Percentiles rank a stretch among this genome's conserved stretches.
Conservation (phyloP, 805 yeast species). For the Yarrowia sp. region DNA sequence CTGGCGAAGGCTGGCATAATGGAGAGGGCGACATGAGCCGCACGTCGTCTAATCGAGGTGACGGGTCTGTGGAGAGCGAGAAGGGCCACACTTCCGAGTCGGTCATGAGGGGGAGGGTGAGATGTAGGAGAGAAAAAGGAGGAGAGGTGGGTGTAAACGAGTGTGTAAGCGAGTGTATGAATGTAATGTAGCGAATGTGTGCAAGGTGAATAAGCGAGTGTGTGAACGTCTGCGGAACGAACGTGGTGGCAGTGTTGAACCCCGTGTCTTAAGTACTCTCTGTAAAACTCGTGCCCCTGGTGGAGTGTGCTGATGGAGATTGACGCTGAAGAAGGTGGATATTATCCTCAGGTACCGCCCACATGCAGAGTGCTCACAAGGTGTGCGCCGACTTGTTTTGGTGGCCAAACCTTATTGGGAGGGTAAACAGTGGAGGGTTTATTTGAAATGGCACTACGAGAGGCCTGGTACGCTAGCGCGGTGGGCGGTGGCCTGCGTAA, state of each 20-base stretch:
- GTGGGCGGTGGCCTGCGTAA: too few species aligned
- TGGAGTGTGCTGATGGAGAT: neutral
- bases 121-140: neutral
- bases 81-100: slow-evolving; percentile 37
- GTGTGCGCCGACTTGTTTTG: slow-evolving; percentile 35
- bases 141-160: too few species aligned
- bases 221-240: too few species aligned
- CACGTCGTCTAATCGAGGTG: slow-evolving; percentile 28
- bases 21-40: slow-evolving; percentile 27
- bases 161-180: too few species aligned
- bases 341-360: slow-evolving; percentile 21
- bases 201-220: too few species aligned
- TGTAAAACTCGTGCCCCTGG: too few species aligned
- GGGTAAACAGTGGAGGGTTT: slow-evolving; percentile 6
- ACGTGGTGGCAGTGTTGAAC: too few species aligned
- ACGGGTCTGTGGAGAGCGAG: slow-evolving; percentile 28
- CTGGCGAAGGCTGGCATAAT: slow-evolving; percentile 35
- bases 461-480: too few species aligned
- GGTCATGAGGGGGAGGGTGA: slow-evolving; percentile 2
- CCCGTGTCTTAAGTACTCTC: too few species aligned
- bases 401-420: slow-evolving; percentile 20
- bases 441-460: too few species aligned
- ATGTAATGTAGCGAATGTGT: too few species aligned
- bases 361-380: slow-evolving; percentile 36
- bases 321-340: slow-evolving; percentile 1